A percentile compares a stretch with the other conserved stretches of the same genome.
phyloP scores from a whole-genome alignment of 148 eudicot genomes.

The Amaranthus cruentus region DNA sequence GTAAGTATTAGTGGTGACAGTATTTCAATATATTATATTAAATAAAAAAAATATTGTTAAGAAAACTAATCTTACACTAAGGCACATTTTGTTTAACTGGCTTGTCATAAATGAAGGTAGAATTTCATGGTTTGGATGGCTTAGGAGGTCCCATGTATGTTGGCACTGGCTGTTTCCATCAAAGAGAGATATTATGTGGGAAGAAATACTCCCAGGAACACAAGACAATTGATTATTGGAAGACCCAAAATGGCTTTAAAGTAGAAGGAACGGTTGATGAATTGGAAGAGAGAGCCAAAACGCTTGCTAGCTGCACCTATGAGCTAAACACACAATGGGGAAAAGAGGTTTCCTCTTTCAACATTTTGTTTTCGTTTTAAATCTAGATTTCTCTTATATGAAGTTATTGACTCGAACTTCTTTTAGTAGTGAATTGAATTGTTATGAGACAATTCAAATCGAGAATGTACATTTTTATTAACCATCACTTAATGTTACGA shows the following conservation, averaged over 20 bases:
- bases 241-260: conserved; percentile 9
- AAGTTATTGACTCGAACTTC: too few relatives aligned
- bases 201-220: conserved; percentile 34
- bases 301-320: conserved; percentile 52
- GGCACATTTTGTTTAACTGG: neutral
- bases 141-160: conserved; percentile 70
- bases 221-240: conserved; percentile 30
- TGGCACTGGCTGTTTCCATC: conserved; percentile 87
- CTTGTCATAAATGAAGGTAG: conserved; percentile 42
- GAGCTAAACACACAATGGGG: conserved; percentile 79
- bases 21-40: neutral
- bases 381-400: too few relatives aligned
- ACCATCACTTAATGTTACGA: neutral
- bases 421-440: too few relatives aligned
- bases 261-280: conserved; percentile 27
- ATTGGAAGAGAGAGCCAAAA: conserved; percentile 42
- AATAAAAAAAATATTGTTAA: neutral
- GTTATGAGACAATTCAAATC: too few relatives aligned
- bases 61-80: neutral
- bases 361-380: neutral
- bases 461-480: neutral
- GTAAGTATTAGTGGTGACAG: conserved; percentile 26
- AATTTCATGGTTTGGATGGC: conserved; percentile 65
- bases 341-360: conserved; percentile 45
- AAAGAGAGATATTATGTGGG: conserved; percentile 65